Evolutionary conservation across 371 early-diverging fungal species (phyloP).

Genomic region (Rhizopus sp.): DNA sequence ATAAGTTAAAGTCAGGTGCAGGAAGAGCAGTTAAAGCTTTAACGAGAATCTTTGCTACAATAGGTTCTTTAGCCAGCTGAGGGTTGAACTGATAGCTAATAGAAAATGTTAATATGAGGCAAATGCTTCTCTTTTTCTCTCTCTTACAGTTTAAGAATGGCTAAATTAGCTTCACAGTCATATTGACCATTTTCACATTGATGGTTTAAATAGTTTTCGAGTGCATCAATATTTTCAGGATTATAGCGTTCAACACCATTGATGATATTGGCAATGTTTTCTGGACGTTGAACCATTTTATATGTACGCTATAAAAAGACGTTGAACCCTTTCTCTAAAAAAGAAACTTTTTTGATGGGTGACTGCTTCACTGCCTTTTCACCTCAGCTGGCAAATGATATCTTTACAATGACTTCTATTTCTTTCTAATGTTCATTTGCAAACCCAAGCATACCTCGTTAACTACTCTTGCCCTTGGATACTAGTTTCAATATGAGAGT

Average conservation of each 20-base stretch:
- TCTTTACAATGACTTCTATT: too few relatives aligned
- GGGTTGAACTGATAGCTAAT: constrained; percentile 89
- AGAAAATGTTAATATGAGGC: neutral
- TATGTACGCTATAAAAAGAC: neutral
- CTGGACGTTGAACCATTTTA: constrained; percentile 57
- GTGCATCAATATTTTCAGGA: constrained; percentile 77
- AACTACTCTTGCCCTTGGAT: too few relatives aligned
- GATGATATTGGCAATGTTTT: constrained; percentile 74
- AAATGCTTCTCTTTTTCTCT: constrained; percentile 20
- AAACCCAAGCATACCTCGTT: too few relatives aligned
- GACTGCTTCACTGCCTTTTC: neutral
- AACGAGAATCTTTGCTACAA: constrained; percentile 74
- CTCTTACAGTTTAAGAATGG: constrained; percentile 82
- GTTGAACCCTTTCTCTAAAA: neutral
- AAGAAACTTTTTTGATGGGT: constrained; percentile 4
- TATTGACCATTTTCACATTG: constrained; percentile 80
- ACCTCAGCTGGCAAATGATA: too few relatives aligned
- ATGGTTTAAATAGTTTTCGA: constrained; percentile 80
- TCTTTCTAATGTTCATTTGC: too few relatives aligned
- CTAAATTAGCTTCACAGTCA: constrained; percentile 89
- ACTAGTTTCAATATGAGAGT: too few relatives aligned
- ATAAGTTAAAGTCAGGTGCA: constrained; percentile 88
- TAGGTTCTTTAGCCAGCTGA: constrained; percentile 66
- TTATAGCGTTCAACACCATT: constrained; percentile 88
- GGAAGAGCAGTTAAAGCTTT: constrained; percentile 85